These are phyloP conservation scores for Jatropha podagrica DNA, from an alignment of 441 rosid species.

Conservation along the genomic window DNA sequence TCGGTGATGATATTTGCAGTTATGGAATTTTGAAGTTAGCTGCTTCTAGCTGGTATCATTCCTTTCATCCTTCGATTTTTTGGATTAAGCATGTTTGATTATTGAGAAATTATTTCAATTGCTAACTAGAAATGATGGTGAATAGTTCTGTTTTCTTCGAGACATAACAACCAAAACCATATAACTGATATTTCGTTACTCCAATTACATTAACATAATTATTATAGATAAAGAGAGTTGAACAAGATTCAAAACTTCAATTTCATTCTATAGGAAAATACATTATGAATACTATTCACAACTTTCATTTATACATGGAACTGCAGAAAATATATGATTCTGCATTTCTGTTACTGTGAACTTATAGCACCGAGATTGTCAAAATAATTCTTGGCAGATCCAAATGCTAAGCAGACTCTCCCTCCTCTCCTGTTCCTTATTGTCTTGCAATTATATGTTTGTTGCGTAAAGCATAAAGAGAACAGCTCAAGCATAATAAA, in stretches of 20 bases:
- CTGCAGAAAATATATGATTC: constrained; percentile 1
- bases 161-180: neutral
- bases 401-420: constrained; percentile 10
- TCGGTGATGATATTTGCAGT: neutral
- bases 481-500: neutral
- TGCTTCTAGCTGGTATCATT: neutral
- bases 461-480: neutral
- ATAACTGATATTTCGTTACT: too few relatives aligned
- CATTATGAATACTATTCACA: neutral
- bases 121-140: neutral
- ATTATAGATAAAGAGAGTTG: neutral
- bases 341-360: constrained; percentile 1
- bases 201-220: neutral
- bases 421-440: constrained; percentile 11
- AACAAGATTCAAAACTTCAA: neutral
- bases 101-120: neutral
- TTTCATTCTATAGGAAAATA: neutral
- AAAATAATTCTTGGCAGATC: neutral
- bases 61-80: neutral
- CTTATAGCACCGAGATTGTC: neutral
- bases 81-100: neutral
- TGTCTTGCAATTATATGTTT: constrained; percentile 1
- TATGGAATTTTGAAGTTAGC: neutral
- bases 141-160: neutral
- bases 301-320: constrained; percentile 7